Percentiles rank a stretch among this genome's conserved stretches.
Conservation (phyloP, 2,329 filamentous ascomycete species). For the Fusarium udum region DNA sequence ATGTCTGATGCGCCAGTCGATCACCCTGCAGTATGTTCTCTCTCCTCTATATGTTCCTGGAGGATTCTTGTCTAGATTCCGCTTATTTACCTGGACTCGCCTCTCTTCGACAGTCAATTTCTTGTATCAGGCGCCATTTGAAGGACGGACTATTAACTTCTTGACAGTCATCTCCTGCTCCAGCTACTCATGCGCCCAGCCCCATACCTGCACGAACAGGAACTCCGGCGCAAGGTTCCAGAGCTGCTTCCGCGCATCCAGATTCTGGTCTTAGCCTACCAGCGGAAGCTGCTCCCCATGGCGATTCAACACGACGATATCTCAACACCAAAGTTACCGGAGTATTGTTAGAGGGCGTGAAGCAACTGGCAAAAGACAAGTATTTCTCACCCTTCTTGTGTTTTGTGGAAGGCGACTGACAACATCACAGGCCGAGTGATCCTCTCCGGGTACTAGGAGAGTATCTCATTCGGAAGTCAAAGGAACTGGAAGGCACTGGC, state of each 20-base stretch:
- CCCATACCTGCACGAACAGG: conserved; percentile 57
- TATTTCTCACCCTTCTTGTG: conserved; percentile 56
- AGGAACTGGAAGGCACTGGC: conserved; percentile 64
- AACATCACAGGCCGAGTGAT: conserved; percentile 64
- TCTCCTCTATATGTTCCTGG: not conserved
- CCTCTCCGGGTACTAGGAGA: conserved; percentile 76
- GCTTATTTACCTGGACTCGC: not conserved
- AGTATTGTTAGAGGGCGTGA: conserved; percentile 78
- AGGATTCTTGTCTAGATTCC: no score
- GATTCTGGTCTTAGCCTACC: conserved; percentile 65
- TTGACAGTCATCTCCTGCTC: conserved; percentile 52
- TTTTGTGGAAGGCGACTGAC: conserved; percentile 14
- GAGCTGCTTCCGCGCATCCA: conserved; percentile 66
- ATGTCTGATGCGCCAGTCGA: conserved; percentile 57
- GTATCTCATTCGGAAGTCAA: conserved; percentile 74
- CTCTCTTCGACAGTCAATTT: not conserved
- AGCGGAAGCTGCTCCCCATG: conserved; percentile 68
- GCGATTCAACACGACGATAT: conserved; percentile 75
- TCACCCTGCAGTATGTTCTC: conserved; percentile 50
- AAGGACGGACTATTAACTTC: conserved; percentile 14
- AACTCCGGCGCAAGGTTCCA: conserved; percentile 61
- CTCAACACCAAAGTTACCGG: conserved; percentile 76
- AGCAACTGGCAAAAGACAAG: conserved; percentile 75
- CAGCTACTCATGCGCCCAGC: conserved; percentile 50
- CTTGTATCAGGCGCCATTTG: not conserved